Base-by-base conservation (phyloP, 1,284 basidiomycete genomes). In the Tylopilus sp. region DNA sequence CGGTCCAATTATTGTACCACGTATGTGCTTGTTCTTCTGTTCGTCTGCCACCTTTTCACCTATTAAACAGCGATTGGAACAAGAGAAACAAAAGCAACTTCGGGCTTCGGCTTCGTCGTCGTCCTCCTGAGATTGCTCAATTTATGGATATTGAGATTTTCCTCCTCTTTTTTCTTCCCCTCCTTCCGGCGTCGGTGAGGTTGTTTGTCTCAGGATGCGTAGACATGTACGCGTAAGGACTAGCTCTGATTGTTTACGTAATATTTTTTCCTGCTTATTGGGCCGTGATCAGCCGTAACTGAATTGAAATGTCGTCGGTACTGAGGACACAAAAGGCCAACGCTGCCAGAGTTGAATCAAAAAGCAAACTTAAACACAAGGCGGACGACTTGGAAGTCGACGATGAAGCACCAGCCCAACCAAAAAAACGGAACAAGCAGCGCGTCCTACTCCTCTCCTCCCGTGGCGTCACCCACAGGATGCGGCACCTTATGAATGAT, bases 401-500 rank as follows among this genome's bases (percentile, higher is more conserved):
- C 25, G 66, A 72, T 33, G 66, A 59, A 18, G 48, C 47, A 16
- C 58, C 57, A 10, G 63, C 66, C 25, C 65, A 64, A 6, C 63
- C 74, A n/a, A 84, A 81, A 64, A 79, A 77, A 67, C 82, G 78
- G 68, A 92, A 92, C 70, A 91, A 88, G 74, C 89, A 92, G 71
- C 76, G 89, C 51, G 95, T 98, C 6, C 75, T 99, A 45, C 70
- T 99, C 63, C 82, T 99, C 41, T 94, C 90, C 36, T 98, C 95
- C 35, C 79, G 97, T 49, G 97, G 97, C 46, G 82, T 99, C 49
- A 98, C 94, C 16, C 91, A 95, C 69, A 82, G 96, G 31, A 98
- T 98, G 93, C 75, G 97, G 51, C 97, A 99, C 70, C 76, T 99
- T 52, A 95, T 99, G 90, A 90, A 86, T 59, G 97, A 99, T 67